A percentile compares a stretch with the other conserved stretches of the same genome.
These are phyloP conservation scores for Trametes cinnabarina DNA, from an alignment of 768 basidiomycete species.

Conservation along the genomic window DNA sequence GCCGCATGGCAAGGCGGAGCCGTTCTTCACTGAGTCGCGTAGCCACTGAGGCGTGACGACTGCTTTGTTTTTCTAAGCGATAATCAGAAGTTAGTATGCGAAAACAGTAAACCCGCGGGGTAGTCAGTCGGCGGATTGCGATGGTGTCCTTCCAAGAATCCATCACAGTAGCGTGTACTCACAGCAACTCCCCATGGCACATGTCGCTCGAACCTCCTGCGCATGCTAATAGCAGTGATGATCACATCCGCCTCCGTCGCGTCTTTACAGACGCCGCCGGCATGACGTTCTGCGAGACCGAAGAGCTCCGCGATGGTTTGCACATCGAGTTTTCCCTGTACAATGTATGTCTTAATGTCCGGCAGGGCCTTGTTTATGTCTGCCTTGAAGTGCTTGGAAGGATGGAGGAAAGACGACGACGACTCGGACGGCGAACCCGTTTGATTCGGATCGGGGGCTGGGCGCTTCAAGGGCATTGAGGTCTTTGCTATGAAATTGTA, in stretches of 20 bases:
- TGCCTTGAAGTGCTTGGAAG: conserved; percentile 20
- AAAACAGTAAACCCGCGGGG: no score
- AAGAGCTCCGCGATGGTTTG: conserved; percentile 28
- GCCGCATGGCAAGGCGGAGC: conserved; percentile 47
- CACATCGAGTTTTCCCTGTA: conserved; percentile 30
- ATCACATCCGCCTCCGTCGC: conserved; percentile 58
- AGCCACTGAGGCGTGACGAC: conserved; percentile 77
- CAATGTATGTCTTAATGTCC: conserved; percentile 25
- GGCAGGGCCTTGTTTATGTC: conserved; percentile 12
- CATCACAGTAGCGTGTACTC: no score
- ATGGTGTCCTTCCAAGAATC: no score
- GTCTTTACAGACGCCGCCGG: conserved; percentile 36
- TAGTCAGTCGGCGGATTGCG: no score
- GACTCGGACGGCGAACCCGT: conserved; percentile 14
- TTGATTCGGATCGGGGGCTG: conserved; percentile 8
- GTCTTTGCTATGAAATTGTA: no score
- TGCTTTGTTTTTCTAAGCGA: conserved; percentile 65
- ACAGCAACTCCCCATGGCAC: conserved; percentile 64
- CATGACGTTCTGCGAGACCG: conserved; percentile 29
- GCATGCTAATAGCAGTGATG: conserved; percentile 65
- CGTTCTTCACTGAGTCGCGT: conserved; percentile 48
- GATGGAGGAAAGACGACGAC: conserved; percentile 2
- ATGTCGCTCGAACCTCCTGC: conserved; percentile 68
- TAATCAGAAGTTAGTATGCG: no score
- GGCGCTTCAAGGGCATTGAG: conserved; percentile 28